Percentiles rank a stretch among this genome's conserved stretches.
Evolutionary conservation across 202 grass and related monocot genomes (phyloP).

Genomic region (Thinopyrum obtusiflorum): DNA sequence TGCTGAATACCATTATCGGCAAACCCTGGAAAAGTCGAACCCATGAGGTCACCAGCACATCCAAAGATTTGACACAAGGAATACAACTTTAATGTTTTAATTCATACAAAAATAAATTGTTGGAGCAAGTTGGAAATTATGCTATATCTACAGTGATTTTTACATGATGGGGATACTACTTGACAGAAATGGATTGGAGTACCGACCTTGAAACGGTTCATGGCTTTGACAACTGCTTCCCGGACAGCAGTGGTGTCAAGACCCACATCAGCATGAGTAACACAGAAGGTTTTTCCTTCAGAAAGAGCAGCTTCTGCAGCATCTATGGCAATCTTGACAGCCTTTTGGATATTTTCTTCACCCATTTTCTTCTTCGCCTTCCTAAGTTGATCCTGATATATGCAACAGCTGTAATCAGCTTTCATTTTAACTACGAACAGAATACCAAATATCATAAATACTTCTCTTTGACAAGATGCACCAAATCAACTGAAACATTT

Average conservation of each 20-base stretch:
- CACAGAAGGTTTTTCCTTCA: conserved; percentile 63
- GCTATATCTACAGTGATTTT: neutral
- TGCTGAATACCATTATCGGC: conserved; percentile 93
- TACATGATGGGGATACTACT: neutral
- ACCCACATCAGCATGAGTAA: conserved; percentile 65
- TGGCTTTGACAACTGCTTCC: conserved; percentile 88
- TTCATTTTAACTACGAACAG: neutral
- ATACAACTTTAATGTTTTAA: neutral
- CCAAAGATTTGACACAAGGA: conserved; percentile 11
- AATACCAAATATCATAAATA: neutral
- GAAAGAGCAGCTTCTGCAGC: conserved; percentile 72
- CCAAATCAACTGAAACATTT: conserved; percentile 4
- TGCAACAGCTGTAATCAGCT: conserved; percentile 14
- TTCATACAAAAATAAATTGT: neutral
- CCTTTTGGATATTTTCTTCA: conserved; percentile 86
- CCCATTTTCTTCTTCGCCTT: conserved; percentile 93
- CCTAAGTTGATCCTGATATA: conserved; percentile 71
- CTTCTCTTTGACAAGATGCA: neutral
- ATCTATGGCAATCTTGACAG: conserved; percentile 58
- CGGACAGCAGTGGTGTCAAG: conserved; percentile 80
- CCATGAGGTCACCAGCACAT: neutral
- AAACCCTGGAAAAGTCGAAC: conserved; percentile 48
- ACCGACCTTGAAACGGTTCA: conserved; percentile 65
- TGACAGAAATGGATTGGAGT: neutral
- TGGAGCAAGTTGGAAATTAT: neutral